A percentile compares a stretch with the other conserved stretches of the same genome.
Conservation (phyloP, 805 yeast genomes). For the Monosporozyma servazzii region DNA sequence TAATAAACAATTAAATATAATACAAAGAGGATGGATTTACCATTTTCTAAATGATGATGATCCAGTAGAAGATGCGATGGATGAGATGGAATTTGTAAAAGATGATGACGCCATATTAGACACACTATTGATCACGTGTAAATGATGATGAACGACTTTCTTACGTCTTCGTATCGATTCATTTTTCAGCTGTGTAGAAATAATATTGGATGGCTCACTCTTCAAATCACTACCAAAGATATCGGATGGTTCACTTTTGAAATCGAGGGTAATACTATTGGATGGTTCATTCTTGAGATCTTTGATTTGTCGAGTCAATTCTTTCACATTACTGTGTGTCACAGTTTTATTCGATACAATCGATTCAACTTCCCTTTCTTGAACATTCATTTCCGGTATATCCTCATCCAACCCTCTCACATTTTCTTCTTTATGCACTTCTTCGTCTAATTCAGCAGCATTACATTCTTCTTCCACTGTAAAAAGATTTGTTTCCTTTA, state of each 20-base stretch:
- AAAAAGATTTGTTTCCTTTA: conserved; percentile 2
- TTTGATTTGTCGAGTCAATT: background rate
- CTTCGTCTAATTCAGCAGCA: background rate
- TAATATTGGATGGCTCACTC: too few relatives aligned
- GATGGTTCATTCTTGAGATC: background rate
- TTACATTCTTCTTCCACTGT: conserved; percentile 6
- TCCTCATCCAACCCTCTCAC: too few relatives aligned
- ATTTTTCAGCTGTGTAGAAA: background rate
- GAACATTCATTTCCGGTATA: background rate
- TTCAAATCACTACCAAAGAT: too few relatives aligned
- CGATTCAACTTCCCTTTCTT: background rate
- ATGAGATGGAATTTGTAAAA: conserved; percentile 2
- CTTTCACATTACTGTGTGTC: background rate
- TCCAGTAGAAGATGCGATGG: conserved; percentile 2
- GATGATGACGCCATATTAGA: background rate
- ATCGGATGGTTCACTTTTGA: too few relatives aligned
- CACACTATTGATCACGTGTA: conserved; percentile 6
- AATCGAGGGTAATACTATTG: too few relatives aligned
- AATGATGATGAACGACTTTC: conserved; percentile 7
- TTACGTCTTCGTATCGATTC: background rate
- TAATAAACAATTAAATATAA: too few relatives aligned
- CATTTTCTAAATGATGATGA: conserved; percentile 5
- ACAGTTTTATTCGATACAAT: background rate
- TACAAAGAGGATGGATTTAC: background rate
- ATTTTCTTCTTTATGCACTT: background rate